These are phyloP conservation scores for Cutaneotrichosporon arboriforme DNA, from an alignment of 1,284 basidiomycete species.

Conservation along the genomic window DNA sequence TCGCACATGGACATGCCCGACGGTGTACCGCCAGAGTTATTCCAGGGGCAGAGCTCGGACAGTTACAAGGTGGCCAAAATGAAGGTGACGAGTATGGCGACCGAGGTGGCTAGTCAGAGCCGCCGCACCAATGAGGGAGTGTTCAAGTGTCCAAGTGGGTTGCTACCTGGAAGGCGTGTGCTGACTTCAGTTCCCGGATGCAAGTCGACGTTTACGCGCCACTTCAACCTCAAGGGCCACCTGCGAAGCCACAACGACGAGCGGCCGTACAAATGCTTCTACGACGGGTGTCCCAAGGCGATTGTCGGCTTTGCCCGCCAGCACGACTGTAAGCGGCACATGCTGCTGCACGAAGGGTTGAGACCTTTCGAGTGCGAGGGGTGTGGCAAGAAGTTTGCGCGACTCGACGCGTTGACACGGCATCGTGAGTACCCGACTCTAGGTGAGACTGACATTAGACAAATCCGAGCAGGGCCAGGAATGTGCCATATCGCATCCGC, in stretches of 20 bases:
- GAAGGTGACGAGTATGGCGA: conserved; percentile 91
- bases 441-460: conserved; percentile 24
- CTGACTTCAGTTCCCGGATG: conserved; percentile 68
- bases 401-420: conserved; percentile 80
- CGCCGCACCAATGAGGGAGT: conserved; percentile 82
- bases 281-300: conserved; percentile 83
- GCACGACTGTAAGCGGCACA: conserved; percentile 93
- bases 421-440: conserved; percentile 58
- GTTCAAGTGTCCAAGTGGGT: conserved; percentile 69
- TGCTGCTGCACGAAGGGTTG: conserved; percentile 77
- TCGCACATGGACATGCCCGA: conserved; percentile 42
- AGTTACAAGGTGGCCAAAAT: conserved; percentile 64
- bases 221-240: conserved; percentile 65
- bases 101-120: conserved; percentile 83
- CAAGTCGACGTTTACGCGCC: conserved; percentile 83
- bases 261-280: conserved; percentile 85
- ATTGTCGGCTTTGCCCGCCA: conserved; percentile 72
- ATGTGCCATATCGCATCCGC: conserved; percentile 44
- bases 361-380: conserved; percentile 82
- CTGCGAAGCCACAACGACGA: conserved; percentile 94
- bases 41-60: conserved; percentile 1
- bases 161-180: neutral
- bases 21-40: conserved; percentile 13
- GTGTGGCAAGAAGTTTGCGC: conserved; percentile 89
- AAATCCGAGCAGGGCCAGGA: conserved; percentile 49